Conservation (phyloP, 768 basidiomycete species). For the Calocybe indica region DNA sequence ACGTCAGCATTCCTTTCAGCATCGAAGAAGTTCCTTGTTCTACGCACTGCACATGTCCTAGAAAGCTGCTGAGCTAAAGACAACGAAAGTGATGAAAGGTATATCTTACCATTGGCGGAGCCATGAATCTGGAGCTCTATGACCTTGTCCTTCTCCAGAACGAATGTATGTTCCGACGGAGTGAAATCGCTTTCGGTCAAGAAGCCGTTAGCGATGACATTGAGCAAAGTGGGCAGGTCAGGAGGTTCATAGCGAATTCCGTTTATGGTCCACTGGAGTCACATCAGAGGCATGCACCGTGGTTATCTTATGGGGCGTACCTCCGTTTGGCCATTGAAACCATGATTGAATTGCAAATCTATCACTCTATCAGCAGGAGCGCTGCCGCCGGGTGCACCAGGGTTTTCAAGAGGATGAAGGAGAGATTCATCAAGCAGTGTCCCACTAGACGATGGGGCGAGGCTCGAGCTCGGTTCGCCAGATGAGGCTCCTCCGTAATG, state of each 20-base stretch:
- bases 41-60: too few relatives aligned
- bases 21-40: too few relatives aligned
- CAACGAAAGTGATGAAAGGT: too few relatives aligned
- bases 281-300: not conserved
- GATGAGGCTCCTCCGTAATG: too few relatives aligned
- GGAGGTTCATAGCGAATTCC: slow-evolving; percentile 26
- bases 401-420: not conserved
- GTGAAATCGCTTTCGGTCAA: slow-evolving; percentile 33
- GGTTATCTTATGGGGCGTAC: too few relatives aligned
- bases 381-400: not conserved
- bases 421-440: not conserved
- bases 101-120: not conserved
- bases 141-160: slow-evolving; percentile 36
- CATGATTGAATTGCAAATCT: slow-evolving; percentile 1
- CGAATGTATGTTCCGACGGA: slow-evolving; percentile 33
- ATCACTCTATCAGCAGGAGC: not conserved
- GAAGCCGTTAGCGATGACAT: slow-evolving; percentile 39
- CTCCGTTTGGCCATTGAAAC: too few relatives aligned
- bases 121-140: slow-evolving; percentile 42
- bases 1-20: too few relatives aligned
- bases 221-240: slow-evolving; percentile 39
- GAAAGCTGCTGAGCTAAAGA: too few relatives aligned
- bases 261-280: slow-evolving; percentile 22
- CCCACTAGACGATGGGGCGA: not conserved
- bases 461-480: not conserved